A percentile compares a stretch with the other conserved stretches of the same genome.
These are phyloP conservation scores for Phytophthora crassamura DNA, from an alignment of 352 stramenopile genomes.

Conservation along the genomic window DNA sequence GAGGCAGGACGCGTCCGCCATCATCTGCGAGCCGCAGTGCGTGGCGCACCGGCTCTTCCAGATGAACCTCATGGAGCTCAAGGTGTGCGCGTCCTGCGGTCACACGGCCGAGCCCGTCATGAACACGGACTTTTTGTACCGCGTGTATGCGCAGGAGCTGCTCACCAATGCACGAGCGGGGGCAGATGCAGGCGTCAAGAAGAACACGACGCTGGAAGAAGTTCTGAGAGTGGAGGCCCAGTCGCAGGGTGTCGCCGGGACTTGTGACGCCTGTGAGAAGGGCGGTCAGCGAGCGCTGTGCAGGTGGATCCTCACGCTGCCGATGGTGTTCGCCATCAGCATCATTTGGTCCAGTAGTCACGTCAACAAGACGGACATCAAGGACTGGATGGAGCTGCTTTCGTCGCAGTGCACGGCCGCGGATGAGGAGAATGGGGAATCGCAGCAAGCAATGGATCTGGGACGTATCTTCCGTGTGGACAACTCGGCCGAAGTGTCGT, in stretches of 20 bases:
- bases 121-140: conserved; percentile 88
- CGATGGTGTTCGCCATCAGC: conserved; percentile 87
- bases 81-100: conserved; percentile 61
- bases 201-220: conserved; percentile 56
- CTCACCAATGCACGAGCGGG: conserved; percentile 31
- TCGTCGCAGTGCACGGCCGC: conserved; percentile 48
- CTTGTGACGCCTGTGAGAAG: conserved; percentile 61
- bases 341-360: conserved; percentile 83
- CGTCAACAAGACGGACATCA: conserved; percentile 72
- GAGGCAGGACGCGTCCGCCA: conserved; percentile 62
- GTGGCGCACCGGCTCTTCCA: conserved; percentile 86
- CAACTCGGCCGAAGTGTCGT: conserved; percentile 31
- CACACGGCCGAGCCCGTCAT: conserved; percentile 79
- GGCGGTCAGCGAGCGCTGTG: conserved; percentile 55
- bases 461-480: conserved; percentile 76
- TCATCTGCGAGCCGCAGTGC: conserved; percentile 82
- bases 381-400: conserved; percentile 73
- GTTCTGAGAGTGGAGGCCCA: conserved; percentile 66
- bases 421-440: conserved; percentile 26
- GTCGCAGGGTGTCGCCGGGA: conserved; percentile 45
- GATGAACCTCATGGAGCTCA: conserved; percentile 89
- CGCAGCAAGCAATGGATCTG: conserved; percentile 70
- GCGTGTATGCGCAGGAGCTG: conserved; percentile 81
- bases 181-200: conserved; percentile 12
- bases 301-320: conserved; percentile 83